phyloP scores from a whole-genome alignment of 1,139 yeast species.

The Pichia inconspicua region DNA sequence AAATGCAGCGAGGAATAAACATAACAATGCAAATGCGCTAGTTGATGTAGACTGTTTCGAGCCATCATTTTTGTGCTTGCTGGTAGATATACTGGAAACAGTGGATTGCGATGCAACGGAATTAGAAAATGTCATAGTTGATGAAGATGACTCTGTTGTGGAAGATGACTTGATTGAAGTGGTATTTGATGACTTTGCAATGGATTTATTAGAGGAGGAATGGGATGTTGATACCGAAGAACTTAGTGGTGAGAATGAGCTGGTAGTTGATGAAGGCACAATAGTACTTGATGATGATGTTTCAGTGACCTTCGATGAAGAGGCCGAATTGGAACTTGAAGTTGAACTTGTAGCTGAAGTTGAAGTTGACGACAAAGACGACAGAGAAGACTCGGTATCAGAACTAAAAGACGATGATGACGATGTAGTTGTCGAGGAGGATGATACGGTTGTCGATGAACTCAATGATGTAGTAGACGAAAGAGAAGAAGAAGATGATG shows the following conservation, averaged over 20 bases:
- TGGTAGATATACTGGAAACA: conserved; percentile 1
- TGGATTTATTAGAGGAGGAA: background rate
- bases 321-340: background rate
- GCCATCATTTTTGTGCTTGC: conserved; percentile 9
- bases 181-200: background rate
- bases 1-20: background rate
- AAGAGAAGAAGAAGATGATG: background rate
- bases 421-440: background rate
- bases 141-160: background rate
- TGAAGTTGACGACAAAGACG: background rate
- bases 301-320: background rate
- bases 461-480: background rate
- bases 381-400: background rate
- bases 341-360: background rate
- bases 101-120: background rate
- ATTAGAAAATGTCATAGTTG: background rate
- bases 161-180: background rate
- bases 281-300: background rate
- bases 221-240: background rate
- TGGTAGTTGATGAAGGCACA: background rate
- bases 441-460: background rate
- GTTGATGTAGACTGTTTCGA: background rate
- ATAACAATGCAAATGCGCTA: background rate
- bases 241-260: background rate
- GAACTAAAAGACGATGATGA: background rate